phyloP scores from a whole-genome alignment of 2,329 filamentous ascomycete species.

The Berkeleyomyces rouxiae region DNA sequence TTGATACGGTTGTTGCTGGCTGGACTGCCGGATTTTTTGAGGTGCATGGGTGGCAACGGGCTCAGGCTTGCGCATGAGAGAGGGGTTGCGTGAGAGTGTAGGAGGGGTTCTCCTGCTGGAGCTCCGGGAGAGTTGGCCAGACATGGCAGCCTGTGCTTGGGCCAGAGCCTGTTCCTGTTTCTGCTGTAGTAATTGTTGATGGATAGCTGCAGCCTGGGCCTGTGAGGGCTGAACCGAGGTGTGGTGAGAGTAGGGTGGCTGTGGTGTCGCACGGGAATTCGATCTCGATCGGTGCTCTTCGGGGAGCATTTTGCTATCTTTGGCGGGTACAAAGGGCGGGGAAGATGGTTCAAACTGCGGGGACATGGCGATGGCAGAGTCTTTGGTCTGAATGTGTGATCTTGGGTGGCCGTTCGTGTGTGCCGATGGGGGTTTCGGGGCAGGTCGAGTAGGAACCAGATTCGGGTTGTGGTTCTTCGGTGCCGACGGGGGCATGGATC shows the following conservation, averaged over 20 bases:
- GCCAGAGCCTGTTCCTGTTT: slow-evolving; percentile 77
- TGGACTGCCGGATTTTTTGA: slow-evolving; percentile 6
- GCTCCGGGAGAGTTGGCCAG: slow-evolving; percentile 51
- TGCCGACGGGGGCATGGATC: slow-evolving; percentile 18
- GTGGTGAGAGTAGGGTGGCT: slow-evolving; percentile 29
- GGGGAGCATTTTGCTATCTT: slow-evolving; percentile 43
- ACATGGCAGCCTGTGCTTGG: slow-evolving; percentile 61
- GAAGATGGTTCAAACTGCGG: slow-evolving; percentile 39
- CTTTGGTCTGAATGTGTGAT: slow-evolving; percentile 38
- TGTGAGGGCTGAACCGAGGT: slow-evolving; percentile 17
- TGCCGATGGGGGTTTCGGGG: slow-evolving; percentile 63
- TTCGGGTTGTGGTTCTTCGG: slow-evolving; percentile 32
- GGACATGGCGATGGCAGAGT: slow-evolving; percentile 46
- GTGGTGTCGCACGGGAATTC: slow-evolving; percentile 42
- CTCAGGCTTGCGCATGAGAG: slow-evolving; percentile 21
- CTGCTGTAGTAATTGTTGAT: slow-evolving; percentile 44
- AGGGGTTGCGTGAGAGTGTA: slow-evolving; percentile 27
- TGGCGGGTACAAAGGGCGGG: slow-evolving; percentile 29
- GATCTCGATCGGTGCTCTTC: slow-evolving; percentile 54
- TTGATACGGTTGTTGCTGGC: slow-evolving; percentile 8
- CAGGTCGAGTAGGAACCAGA: slow-evolving; percentile 65
- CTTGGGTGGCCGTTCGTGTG: slow-evolving; percentile 34
- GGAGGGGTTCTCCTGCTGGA: slow-evolving; percentile 53
- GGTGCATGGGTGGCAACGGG: background rate
- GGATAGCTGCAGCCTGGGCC: slow-evolving; percentile 33